These are phyloP conservation scores for Cokeromyces recurvatus DNA, from an alignment of 371 early-diverging fungal species.

Conservation along the genomic window DNA sequence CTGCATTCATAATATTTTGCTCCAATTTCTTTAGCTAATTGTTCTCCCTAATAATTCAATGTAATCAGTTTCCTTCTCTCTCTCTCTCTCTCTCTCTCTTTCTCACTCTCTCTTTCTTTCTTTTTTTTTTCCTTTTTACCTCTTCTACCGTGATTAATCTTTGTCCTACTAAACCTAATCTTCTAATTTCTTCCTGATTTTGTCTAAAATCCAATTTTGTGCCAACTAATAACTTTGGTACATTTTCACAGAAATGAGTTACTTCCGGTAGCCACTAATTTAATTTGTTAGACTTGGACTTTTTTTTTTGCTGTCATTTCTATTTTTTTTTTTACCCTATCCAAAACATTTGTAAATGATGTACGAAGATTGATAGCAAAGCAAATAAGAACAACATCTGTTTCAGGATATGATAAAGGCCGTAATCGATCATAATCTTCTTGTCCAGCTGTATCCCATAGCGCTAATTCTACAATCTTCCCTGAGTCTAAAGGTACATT, in stretches of 20 bases:
- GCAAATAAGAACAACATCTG: constrained; percentile 70
- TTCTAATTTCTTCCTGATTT: constrained; percentile 18
- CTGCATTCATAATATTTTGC: constrained; percentile 52
- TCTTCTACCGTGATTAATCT: constrained; percentile 18
- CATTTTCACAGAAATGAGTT: constrained; percentile 75
- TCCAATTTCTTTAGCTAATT: constrained; percentile 43
- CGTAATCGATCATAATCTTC: constrained; percentile 87
- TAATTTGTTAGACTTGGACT: background rate
- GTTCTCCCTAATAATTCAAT: constrained; percentile 30
- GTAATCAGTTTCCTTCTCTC: background rate
- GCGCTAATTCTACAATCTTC: constrained; percentile 55
- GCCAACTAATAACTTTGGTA: constrained; percentile 85
- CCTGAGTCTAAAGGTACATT: constrained; percentile 61
- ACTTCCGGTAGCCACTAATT: constrained; percentile 81
- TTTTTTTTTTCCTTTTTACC: constrained; percentile 1
- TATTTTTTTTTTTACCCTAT: constrained; percentile 43
- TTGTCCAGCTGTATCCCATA: constrained; percentile 85
- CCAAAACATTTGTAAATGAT: constrained; percentile 64
- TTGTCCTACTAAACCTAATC: constrained; percentile 15
- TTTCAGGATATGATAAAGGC: constrained; percentile 74
- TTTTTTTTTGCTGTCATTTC: too few species aligned
- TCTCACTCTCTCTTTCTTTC: too few species aligned
- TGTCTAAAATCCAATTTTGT: constrained; percentile 57
- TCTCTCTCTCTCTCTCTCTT: background rate
- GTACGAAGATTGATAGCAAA: constrained; percentile 63